Base-by-base conservation (phyloP, 768 basidiomycete species). In the Dentipellis fragilis region DNA sequence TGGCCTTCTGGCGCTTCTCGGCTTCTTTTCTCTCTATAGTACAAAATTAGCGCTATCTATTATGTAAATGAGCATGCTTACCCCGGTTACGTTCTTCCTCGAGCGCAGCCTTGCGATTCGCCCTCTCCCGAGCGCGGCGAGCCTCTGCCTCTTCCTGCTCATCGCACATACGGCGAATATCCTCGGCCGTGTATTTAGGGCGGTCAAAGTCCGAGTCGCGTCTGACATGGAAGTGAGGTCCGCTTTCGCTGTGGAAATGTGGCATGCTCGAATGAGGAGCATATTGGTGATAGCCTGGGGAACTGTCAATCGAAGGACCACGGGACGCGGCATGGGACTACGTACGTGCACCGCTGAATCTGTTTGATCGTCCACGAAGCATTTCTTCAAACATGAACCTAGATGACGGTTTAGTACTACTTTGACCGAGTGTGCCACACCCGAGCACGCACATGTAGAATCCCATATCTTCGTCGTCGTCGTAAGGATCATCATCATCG, bases 1-100 rank as follows among this genome's bases (percentile, higher is more conserved):
- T 84, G 12, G 68, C 68, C 66, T 78, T 80, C 63, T 81, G 80
- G 51, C 83, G 75, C 59, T 75, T 68, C 59, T 83, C 83, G 8
- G 83, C 80, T 40, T 75, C 77, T 54, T 70, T 64, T 37, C 77
- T 81, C 78, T 85, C 63, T 68, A 57, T 12, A 56, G 36, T 40
- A 53, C 51, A 39, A 52, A 51, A 46, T 45, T 51, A 57, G 38
- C 47, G 55, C 60, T 36, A 49, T 36, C 36, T 39, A 49, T 51
- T 29, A 29, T 58, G 12, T 34, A 46, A 51, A 21, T 47, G 16
- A 40, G 19, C 12, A 8, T 17, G 56, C 68, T 49, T 64, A 82
- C 81, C 80, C 62, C 70, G 70, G 65, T 81, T 79, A 52, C 77
- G 81, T 65, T 74, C 72, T 58, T 65, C 69, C 65, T 72, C 73